Base-by-base conservation (phyloP, 2,329 filamentous ascomycete species). In the Bipolaris bicolor region DNA sequence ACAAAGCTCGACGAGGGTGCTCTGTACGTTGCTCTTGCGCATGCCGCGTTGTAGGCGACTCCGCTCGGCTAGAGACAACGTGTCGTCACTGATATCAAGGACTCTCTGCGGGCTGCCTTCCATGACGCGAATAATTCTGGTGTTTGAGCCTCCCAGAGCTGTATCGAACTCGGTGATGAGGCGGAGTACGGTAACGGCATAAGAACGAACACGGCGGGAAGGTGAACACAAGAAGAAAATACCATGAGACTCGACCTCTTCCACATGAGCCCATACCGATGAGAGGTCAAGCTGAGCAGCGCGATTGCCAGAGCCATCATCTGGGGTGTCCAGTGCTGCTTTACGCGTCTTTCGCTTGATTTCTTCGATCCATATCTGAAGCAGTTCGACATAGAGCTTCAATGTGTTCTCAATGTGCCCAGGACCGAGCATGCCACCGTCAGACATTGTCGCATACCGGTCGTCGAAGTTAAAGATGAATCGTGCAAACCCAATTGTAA, bases 391-490 rank as follows among this genome's bases (percentile, higher is more conserved):
- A 69, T 99, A 99, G 10, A 99, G 83, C 61, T 90, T 89, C 18
- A 99, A 78, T 0, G 95, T 99, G 65, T 89, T 97, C 74, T 99
- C 95, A 55, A 99, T 97, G 70, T 99, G 95, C 4, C 89, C 91
- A 33, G 91, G 88, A 0, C 94, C 95, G 22, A 99, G 86, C 88
- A 99, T 95, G 2, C 95, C 95, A 31, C 96, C 95, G 70, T 99
- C 95, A 9, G 93, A 97, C 88, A 98, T 97, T 31, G 95, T 98
- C 1, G 94, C 92, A 75, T 99, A 99, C 22, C 93, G 88, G 65
- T 96, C 93, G 75, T 99, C 96, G 74, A 98, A 99, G 66, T 95
- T 97, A 80, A 99, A 99, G 51, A 99, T 99, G 77, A 98, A 99
- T 24, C 93, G 85, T 36, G 95, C 91, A 77, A 99, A 99, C 0